Evolutionary conservation across 2,329 filamentous ascomycete genomes (phyloP).

Genomic region (Aspergillus bombycis): DNA sequence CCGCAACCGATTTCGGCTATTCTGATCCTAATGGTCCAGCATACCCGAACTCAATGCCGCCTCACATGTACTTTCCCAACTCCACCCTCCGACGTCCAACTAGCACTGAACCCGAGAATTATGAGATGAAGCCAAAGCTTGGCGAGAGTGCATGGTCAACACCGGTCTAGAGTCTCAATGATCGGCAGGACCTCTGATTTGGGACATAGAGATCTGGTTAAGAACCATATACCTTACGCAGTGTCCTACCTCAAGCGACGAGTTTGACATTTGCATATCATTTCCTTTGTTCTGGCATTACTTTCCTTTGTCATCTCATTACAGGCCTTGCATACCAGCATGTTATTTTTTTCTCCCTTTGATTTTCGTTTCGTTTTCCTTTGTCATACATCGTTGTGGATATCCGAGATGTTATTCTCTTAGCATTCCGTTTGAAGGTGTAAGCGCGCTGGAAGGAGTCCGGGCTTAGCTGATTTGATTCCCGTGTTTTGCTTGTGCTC

Average conservation of each 20-base stretch:
- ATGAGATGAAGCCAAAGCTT: slow-evolving; percentile 61
- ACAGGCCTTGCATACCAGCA: slow-evolving; percentile 18
- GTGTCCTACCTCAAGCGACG: slow-evolving; percentile 1
- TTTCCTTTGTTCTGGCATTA: slow-evolving; percentile 6
- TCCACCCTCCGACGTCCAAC: slow-evolving; percentile 71
- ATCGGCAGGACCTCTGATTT: slow-evolving; percentile 22
- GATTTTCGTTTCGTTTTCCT: slow-evolving; percentile 10
- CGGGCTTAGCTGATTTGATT: slow-evolving; percentile 25
- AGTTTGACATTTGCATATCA: neutral
- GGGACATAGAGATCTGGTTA: slow-evolving; percentile 5
- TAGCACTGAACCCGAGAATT: slow-evolving; percentile 72
- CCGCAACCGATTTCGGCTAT: slow-evolving; percentile 76
- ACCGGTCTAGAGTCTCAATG: slow-evolving; percentile 29
- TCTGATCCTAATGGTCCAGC: slow-evolving; percentile 68
- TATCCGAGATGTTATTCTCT: slow-evolving; percentile 25
- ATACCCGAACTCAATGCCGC: slow-evolving; percentile 46
- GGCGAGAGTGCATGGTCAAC: slow-evolving; percentile 42
- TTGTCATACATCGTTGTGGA: slow-evolving; percentile 22
- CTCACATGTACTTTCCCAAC: slow-evolving; percentile 73
- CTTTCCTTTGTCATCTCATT: slow-evolving; percentile 27
- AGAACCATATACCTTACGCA: slow-evolving; percentile 1
- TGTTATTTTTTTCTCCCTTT: slow-evolving; percentile 17
- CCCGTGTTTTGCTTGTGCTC: slow-evolving; percentile 17
- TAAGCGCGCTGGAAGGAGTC: slow-evolving; percentile 30
- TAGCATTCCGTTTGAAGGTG: slow-evolving; percentile 25